Evolutionary conservation across 1,284 basidiomycete genomes (phyloP).

Genomic region (Ceratobasidium papillatum): DNA sequence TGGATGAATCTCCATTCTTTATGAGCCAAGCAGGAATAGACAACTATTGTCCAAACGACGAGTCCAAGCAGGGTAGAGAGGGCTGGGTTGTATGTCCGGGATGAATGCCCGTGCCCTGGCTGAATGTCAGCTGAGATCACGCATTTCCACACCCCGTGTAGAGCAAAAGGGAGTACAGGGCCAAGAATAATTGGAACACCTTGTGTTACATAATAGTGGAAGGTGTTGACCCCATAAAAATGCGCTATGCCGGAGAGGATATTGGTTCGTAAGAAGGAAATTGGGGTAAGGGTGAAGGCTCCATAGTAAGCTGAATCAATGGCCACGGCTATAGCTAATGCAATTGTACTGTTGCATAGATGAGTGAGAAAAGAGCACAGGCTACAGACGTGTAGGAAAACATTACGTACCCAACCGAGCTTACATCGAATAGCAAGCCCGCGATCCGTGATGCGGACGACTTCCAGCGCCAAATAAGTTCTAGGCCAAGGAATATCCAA

Average conservation of each 20-base stretch:
- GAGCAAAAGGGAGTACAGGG: conserved; percentile 74
- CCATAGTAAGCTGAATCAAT: conserved; percentile 79
- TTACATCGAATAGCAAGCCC: conserved; percentile 19
- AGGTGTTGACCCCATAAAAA: conserved; percentile 91
- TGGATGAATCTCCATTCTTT: conserved; percentile 99
- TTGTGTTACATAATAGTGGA: conserved; percentile 91
- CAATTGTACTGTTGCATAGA: conserved; percentile 51
- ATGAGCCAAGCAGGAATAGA: conserved; percentile 84
- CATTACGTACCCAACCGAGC: conserved; percentile 24
- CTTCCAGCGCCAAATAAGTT: conserved; percentile 62
- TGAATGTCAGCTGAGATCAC: neutral
- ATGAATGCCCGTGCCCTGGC: neutral
- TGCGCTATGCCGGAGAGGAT: conserved; percentile 78
- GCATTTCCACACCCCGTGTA: conserved; percentile 59
- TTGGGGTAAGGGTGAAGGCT: conserved; percentile 73
- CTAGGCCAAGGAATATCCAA: conserved; percentile 76
- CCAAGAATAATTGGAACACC: conserved; percentile 84
- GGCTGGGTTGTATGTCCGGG: neutral
- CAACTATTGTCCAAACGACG: conserved; percentile 68
- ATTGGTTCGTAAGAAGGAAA: conserved; percentile 85
- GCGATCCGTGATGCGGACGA: conserved; percentile 5
- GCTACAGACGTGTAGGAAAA: neutral
- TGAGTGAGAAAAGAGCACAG: neutral
- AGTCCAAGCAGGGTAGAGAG: conserved; percentile 58
- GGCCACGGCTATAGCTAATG: conserved; percentile 56